Evolutionary conservation across 305 asterid species (phyloP).

Genomic region (Fraxinus baroniana): DNA sequence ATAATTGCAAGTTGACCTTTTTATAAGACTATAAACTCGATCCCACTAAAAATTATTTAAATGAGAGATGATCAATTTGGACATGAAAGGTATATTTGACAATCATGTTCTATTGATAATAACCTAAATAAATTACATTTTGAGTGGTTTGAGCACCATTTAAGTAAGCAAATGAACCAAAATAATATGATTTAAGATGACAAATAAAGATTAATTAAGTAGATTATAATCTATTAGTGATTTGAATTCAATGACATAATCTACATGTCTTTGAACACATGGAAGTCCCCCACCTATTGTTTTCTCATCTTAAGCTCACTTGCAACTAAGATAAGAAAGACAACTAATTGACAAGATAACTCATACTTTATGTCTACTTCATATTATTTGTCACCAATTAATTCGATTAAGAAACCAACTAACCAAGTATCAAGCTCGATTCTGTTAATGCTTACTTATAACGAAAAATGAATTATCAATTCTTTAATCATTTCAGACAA

Average conservation of each 20-base stretch:
- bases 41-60: not conserved
- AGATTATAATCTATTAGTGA: conserved; percentile 28
- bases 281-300: conserved; percentile 26
- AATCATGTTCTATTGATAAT: conserved; percentile 24
- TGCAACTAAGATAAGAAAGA: conserved; percentile 20
- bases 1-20: not conserved
- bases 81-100: not conserved
- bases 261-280: conserved; percentile 34
- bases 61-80: too few relatives aligned
- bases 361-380: conserved; percentile 27
- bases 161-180: not conserved
- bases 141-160: conserved; percentile 18
- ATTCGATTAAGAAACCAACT: not conserved
- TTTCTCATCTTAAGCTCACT: conserved; percentile 19
- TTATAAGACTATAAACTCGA: not conserved
- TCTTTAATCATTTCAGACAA: not conserved
- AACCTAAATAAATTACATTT: conserved; percentile 1
- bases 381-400: not conserved
- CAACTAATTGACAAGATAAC: conserved; percentile 41
- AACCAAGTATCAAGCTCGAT: not conserved
- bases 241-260: conserved; percentile 41
- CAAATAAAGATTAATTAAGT: not conserved
- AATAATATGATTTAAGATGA: not conserved
- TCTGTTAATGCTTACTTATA: conserved; percentile 4
- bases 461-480: not conserved